phyloP scores from a whole-genome alignment of 306 rosid genomes.

The Abrus precatorius region DNA sequence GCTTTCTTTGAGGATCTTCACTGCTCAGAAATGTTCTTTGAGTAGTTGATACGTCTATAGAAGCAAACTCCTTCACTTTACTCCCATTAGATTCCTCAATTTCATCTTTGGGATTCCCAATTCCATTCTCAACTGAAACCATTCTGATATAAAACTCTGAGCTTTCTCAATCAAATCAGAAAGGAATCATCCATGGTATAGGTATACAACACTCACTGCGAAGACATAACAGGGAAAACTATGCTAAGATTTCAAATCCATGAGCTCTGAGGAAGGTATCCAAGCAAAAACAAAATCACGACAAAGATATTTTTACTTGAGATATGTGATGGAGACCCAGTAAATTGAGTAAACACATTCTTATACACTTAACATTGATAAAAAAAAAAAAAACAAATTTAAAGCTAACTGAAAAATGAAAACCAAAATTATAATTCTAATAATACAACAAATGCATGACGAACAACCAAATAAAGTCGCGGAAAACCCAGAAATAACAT shows the following conservation, averaged over 20 bases:
- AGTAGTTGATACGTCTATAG: conserved; percentile 59
- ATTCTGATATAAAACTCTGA: conserved; percentile 50
- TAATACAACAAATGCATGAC: background rate
- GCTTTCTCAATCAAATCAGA: conserved; percentile 43
- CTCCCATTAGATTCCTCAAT: conserved; percentile 58
- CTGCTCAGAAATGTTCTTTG: conserved; percentile 47
- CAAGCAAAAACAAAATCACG: conserved; percentile 8
- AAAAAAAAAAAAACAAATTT: conserved; percentile 1
- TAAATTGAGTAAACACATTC: background rate
- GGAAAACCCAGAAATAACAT: conserved; percentile 24
- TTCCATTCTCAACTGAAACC: conserved; percentile 63
- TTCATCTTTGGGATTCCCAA: conserved; percentile 58
- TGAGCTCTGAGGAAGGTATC: background rate
- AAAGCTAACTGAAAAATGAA: conserved; percentile 24
- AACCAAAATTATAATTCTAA: conserved; percentile 26
- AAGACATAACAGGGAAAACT: conserved; percentile 15
- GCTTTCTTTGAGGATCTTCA: conserved; percentile 57
- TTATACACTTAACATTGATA: conserved; percentile 11
- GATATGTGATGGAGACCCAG: conserved; percentile 26
- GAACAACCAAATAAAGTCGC: background rate
- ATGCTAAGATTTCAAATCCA: conserved; percentile 28
- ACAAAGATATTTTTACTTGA: background rate
- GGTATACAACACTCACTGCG: conserved; percentile 33
- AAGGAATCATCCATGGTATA: conserved; percentile 36
- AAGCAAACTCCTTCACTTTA: conserved; percentile 54